These are phyloP conservation scores for Petasospora fabianii DNA, from an alignment of 1,139 yeast genomes.

Conservation along the genomic window DNA sequence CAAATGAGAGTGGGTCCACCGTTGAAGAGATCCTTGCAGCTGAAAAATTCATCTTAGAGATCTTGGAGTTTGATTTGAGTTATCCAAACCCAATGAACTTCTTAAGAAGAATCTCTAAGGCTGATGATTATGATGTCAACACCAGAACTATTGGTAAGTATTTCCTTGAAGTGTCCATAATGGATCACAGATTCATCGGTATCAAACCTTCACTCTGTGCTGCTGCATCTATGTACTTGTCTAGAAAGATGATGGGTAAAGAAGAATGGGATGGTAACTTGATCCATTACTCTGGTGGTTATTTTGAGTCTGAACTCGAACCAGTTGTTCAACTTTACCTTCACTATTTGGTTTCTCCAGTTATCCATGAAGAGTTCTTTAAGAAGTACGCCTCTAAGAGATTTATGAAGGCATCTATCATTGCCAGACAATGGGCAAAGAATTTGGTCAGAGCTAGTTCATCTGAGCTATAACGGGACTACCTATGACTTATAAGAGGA, in stretches of 20 bases:
- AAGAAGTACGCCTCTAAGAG: constrained; percentile 90
- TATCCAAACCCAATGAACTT: constrained; percentile 96
- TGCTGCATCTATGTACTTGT: constrained; percentile 87
- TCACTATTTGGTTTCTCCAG: constrained; percentile 76
- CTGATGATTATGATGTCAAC: constrained; percentile 88
- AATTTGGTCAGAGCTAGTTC: too few relatives aligned
- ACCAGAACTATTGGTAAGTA: constrained; percentile 89
- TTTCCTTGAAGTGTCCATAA: constrained; percentile 72
- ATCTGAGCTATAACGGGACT: too few relatives aligned
- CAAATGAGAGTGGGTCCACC: constrained; percentile 78
- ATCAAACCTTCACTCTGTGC: constrained; percentile 78
- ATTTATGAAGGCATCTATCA: constrained; percentile 84
- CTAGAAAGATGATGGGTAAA: constrained; percentile 67
- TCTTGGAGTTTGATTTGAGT: constrained; percentile 73
- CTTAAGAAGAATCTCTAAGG: constrained; percentile 85
- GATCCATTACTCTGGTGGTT: constrained; percentile 85
- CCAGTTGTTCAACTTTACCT: constrained; percentile 71
- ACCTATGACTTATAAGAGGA: too few relatives aligned
- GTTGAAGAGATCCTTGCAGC: constrained; percentile 85
- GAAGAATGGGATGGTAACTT: constrained; percentile 73
- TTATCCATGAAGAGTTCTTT: constrained; percentile 88
- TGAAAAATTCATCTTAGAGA: constrained; percentile 75
- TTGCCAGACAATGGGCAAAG: constrained; percentile 95
- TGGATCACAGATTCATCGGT: constrained; percentile 77
- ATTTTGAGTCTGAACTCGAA: constrained; percentile 65